Evolutionary conservation across 2,329 filamentous ascomycete genomes (phyloP), one percentile per base, ranked within the genome.

Genomic region (Penicillium verrucosum): DNA sequence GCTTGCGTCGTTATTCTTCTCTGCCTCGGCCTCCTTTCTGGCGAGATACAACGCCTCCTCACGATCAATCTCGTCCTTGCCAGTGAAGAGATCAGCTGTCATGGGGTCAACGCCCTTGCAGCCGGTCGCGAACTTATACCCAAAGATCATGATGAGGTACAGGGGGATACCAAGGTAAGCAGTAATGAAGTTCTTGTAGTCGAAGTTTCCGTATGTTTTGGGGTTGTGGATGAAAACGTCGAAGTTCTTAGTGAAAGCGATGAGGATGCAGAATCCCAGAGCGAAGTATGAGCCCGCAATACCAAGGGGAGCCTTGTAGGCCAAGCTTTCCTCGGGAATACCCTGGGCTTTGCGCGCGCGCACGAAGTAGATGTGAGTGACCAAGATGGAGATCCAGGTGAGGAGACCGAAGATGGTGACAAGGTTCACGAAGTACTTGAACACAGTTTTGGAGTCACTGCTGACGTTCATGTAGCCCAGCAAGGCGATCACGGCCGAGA

Each of bases 231-330:
- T 79, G 73, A 94, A 94, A 57, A 88, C 86, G 54, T 83, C 80
- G 74, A 85, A 94, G 80, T 91, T 92, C 82, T 94, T 95, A 68
- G 90, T 93, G 50, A 95, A 70, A 1, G 88, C 83, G 59, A 94
- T 89, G 34, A 94, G 70, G 67, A 82, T 80, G 75, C 88, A 91
- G 75, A 91, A 86, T 68, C 80, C 77, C 2, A 94, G 80, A 0
- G 88, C 88, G 57, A 78, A 77, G 68, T 85, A 85, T 0, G 87
- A 90, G 11, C 90, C 90, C 59, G 72, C 82, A 37, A 85, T 75
- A n/a, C 90, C 89, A 16, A 92, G 80, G 0, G 90, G 90, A 0
- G 89, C 87, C 16, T 80, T 80, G 70, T 87, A 92, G 1, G 85
- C 82, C 58, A 89, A 76, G 42, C 76, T 73, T 12, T 76, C 74